Base-by-base conservation (phyloP, 2,329 filamentous ascomycete genomes). In the Elsinoe necatrix region DNA sequence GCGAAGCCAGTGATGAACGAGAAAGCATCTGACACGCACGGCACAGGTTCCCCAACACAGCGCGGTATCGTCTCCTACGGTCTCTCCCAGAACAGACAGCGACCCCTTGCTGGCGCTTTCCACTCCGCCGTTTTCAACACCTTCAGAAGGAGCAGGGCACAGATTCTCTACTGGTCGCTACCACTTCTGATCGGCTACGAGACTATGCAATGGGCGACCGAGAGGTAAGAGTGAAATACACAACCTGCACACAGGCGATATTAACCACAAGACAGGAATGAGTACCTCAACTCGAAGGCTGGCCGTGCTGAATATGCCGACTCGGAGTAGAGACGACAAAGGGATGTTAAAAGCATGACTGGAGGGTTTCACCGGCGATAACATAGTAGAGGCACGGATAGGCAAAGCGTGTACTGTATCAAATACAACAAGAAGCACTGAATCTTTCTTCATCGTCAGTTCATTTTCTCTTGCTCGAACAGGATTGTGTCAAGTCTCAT, bases 121-220 rank as follows among this genome's bases (percentile, higher is more conserved):
- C 77, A 92, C 73, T 87, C 85, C 64, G 92, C 91, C 68, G 76
- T 97, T 78, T 97, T 97, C 85, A 98, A 98, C 82, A 85, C 83
- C 66, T 95, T 87, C 81, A 85, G 93, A 73, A 84, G 93, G 68
- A 87, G 86, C 75, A 85, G 84, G 72, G 74, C 80, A 65, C 93
- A 97, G 80, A 83, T 95, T 65, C 83, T 97, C 65, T 98, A 91
- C 81, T 84, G 91, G 74, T 80, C 85, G 23, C 87, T 93, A 59
- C 86, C 91, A 37, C 76, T 95, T 65, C 67, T 93, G 62, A 73
- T 79, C 64, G 90, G 81, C 64, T 98, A 97, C 78, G 83, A 84
- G 70, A 70, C 83, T 63, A 87, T 97, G 85, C 76, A 87, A 71
- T 98, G 93, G 93, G 92, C 93, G 63, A 85, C 82, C 68, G 85